Evolutionary conservation across 129 eudicot species (phyloP), one percentile per base, ranked within the genome.

Genomic region (Glebionis coronaria): DNA sequence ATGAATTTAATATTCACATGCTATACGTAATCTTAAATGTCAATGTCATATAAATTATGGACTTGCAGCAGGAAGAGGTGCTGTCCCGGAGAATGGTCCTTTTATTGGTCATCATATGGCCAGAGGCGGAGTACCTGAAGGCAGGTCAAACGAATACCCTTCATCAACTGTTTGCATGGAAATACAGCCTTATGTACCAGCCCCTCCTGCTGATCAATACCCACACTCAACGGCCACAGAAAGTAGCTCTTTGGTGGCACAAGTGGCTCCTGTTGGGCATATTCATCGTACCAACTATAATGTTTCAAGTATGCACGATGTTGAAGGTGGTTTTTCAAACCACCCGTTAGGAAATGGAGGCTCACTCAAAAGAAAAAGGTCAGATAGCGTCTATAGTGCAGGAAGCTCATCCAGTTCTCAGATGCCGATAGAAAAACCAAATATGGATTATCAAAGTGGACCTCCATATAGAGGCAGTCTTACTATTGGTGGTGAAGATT

Each of bases 381-480:
- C 82, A 5, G 72, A 73, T 63, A 69, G 82, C 64, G 28, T 73
- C 44, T 83, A 73, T 56, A 49, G 62, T 56, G 82, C 63, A 21
- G 88, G 82, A 64, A 79, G 84, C 35, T 83, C 87, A n/a, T 83
- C 84, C 14, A 45, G 88, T 53, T 79, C 84, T 68, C 84, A 79
- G 53, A 63, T 64, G 23, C 82, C 67, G 23, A 38, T 52, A 31
- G 84, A 79, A 46, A 83, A 79, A 49, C 72, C 80, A 21, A 42
- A 50, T 29, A 44, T 67, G 23, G 87, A 82, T 70, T 74, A 61
- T 65, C 75, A 70, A 23, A 56, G 80, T 71, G 62, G 47, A 31
- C 81, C 82, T 69, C 61, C 54, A 0, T 75, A 63, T 66, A 45
- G 82, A 21, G 65, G 80, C 40, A 69, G 70, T 63, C 82, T 81